Base-by-base conservation (phyloP, 2,329 filamentous ascomycete species). In the Aspergillus felis region DNA sequence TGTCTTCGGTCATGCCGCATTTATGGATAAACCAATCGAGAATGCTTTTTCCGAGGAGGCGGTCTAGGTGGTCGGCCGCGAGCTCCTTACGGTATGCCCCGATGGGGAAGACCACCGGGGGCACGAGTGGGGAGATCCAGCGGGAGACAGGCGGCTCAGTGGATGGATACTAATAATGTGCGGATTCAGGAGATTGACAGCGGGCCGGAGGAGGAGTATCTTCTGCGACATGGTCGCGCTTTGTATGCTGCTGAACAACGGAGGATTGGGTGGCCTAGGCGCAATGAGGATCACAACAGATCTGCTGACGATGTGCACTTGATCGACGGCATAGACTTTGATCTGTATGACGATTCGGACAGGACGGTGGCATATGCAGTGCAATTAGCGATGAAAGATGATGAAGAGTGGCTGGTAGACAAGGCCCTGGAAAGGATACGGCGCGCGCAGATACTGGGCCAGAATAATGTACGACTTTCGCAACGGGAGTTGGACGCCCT, bases 31-130 rank as follows among this genome's bases (percentile, higher is more conserved):
- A 85, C 93, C 93, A 59, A 96, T 97, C 82, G 94, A 97, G 87
- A 93, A 95, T 92, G 92, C 92, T 97, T 99, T 99, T 97, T 97
- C 93, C 84, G 94, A 95, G 92, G 94, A 99, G 93, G 93, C 94
- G 92, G 94, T 99, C 90, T 99, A 97, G 87, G 85, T 95, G 92
- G 92, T 97, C 94, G 93, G 91, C 93, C 93, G 94, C 94, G 89
- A 94, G 89, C 92, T 96, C 93, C 92, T 81, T 80, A 83, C 78
- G 80, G 81, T 83, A 87, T 89, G 92, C 92, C 92, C 90, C 88
- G 82, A 86, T 92, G 90, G 93, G 93, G 92, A 97, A 97, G 93
- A 97, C 91, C 92, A 94, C 90, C 91, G 84, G 89, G 91, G 89
- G 89, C 87, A 84, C 86, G 82, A 76, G 72, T 70, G 79, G 83